phyloP scores from a whole-genome alignment of 2,329 filamentous ascomycete genomes.

The Aspergillus proliferans region DNA sequence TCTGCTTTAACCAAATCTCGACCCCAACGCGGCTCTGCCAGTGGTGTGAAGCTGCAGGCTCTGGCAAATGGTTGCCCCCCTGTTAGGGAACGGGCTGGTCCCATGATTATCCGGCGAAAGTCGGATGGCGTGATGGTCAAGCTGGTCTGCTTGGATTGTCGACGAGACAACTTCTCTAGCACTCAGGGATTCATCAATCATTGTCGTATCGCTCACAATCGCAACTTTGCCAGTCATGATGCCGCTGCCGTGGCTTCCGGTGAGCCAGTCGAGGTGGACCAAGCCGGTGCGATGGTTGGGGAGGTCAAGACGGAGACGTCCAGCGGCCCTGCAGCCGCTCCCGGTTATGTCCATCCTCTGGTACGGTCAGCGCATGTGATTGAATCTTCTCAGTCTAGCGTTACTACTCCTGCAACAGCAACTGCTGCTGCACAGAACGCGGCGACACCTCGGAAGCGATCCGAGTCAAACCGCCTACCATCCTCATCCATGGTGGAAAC shows the following conservation, averaged over 20 bases:
- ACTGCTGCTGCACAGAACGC: slow-evolving; percentile 11
- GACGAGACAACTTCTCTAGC: slow-evolving; percentile 86
- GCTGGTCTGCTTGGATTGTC: slow-evolving; percentile 81
- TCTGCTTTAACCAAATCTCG: slow-evolving; percentile 48
- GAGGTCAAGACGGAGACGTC: slow-evolving; percentile 24
- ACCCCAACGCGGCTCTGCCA: slow-evolving; percentile 49
- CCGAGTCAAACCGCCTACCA: slow-evolving; percentile 6
- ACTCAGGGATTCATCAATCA: slow-evolving; percentile 99
- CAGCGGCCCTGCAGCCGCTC: slow-evolving; percentile 14
- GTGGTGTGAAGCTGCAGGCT: slow-evolving; percentile 61
- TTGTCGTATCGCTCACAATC: slow-evolving; percentile 88
- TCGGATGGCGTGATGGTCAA: slow-evolving; percentile 80
- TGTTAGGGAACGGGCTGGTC: slow-evolving; percentile 74
- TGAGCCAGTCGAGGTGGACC: slow-evolving; percentile 68
- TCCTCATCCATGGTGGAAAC: slow-evolving; percentile 19
- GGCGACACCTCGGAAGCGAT: slow-evolving; percentile 16
- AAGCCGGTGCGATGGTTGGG: slow-evolving; percentile 45
- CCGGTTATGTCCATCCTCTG: slow-evolving; percentile 57
- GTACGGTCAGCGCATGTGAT: slow-evolving; percentile 49
- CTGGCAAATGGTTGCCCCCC: slow-evolving; percentile 65
- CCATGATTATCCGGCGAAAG: slow-evolving; percentile 76
- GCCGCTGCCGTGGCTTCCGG: slow-evolving; percentile 85
- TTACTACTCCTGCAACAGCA: background rate
- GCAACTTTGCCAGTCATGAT: slow-evolving; percentile 93
- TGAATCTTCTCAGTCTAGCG: slow-evolving; percentile 8